Evolutionary conservation across 163 green algal genomes (phyloP).

Genomic region (Scenedesmus sp.): DNA sequence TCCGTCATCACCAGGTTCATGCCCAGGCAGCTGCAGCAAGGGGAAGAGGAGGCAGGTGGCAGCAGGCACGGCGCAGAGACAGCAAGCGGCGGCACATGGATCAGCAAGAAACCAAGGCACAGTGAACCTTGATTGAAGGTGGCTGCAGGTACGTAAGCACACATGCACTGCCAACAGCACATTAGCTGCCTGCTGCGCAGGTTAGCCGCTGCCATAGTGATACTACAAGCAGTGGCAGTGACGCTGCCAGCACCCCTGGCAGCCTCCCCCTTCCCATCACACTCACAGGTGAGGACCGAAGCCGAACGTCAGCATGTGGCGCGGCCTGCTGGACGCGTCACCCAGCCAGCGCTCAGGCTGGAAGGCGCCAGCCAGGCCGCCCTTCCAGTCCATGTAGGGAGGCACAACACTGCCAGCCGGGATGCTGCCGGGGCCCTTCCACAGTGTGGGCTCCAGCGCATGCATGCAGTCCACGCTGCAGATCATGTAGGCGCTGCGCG

Average conservation of each 20-base stretch:
- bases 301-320: conserved; percentile 24
- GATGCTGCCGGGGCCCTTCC: conserved; percentile 40
- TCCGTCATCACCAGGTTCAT: conserved; percentile 43
- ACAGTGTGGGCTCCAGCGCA: conserved; percentile 50
- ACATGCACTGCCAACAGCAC: too few species aligned
- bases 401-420: conserved; percentile 10
- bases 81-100: background rate
- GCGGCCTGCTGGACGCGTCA: background rate
- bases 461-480: conserved; percentile 42
- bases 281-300: conserved; percentile 22
- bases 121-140: too few species aligned
- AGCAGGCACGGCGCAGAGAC: background rate
- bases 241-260: background rate
- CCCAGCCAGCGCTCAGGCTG: conserved; percentile 43
- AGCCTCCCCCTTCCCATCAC: too few species aligned
- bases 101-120: too few species aligned
- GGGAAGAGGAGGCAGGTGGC: too few species aligned
- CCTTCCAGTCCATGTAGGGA: conserved; percentile 56
- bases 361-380: conserved; percentile 40
- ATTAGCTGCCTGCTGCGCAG: too few species aligned
- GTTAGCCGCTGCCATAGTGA: too few species aligned
- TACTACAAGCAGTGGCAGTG: too few species aligned
- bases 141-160: too few species aligned
- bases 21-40: conserved; percentile 14
- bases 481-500: conserved; percentile 20